Evolutionary conservation across 1,284 basidiomycete species (phyloP).

Genomic region (Tilletia horrida): DNA sequence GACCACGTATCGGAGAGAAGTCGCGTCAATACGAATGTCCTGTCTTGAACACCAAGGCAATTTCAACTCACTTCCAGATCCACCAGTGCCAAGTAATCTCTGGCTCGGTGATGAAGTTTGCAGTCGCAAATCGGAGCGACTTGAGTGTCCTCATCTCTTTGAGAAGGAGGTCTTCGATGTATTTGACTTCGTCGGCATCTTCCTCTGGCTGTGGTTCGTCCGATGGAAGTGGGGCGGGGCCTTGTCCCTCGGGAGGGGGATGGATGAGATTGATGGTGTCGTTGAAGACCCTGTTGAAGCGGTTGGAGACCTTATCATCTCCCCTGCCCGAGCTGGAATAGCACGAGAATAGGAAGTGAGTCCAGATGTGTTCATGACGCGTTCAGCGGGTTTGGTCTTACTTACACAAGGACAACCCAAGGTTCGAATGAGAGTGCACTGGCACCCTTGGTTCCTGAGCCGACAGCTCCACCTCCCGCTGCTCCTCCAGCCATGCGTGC

Average conservation of each 20-base stretch:
- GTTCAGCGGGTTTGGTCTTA: not conserved
- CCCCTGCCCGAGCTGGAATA: not conserved
- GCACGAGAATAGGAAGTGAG: not conserved
- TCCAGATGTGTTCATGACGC: not conserved
- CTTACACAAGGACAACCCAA: constrained; percentile 15
- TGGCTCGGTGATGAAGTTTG: constrained; percentile 3
- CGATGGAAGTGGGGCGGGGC: not conserved
- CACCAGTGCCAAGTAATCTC: constrained; percentile 12
- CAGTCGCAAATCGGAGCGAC: not conserved
- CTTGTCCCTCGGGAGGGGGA: constrained; percentile 6
- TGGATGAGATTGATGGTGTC: constrained; percentile 5
- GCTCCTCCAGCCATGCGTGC: constrained; percentile 5
- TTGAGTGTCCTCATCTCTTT: not conserved
- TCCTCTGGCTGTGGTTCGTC: not conserved
- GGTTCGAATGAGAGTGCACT: constrained; percentile 9
- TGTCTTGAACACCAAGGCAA: not conserved
- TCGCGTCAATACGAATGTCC: not conserved
- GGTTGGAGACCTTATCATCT: not conserved
- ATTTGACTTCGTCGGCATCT: not conserved
- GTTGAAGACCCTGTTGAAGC: constrained; percentile 16
- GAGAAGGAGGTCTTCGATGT: not conserved
- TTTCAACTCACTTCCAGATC: constrained; percentile 16
- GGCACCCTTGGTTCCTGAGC: not conserved
- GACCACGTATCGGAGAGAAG: not conserved
- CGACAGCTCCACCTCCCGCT: not conserved